Percentiles rank a stretch among this genome's conserved stretches.
These are phyloP conservation scores for Prunus salicina DNA, from an alignment of 306 rosid genomes.

Conservation along the genomic window DNA sequence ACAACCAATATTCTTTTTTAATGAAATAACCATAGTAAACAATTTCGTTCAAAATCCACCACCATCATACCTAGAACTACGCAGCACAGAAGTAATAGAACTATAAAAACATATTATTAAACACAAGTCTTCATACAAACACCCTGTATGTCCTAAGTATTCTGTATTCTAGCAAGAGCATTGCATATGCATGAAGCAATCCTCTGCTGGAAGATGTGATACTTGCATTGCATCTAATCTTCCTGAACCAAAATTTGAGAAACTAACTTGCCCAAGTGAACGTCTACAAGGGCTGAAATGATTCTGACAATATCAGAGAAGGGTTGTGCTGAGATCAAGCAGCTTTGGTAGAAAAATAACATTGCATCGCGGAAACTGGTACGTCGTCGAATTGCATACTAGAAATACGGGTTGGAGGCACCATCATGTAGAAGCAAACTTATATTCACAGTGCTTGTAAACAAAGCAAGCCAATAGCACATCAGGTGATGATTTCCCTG, in stretches of 20 bases:
- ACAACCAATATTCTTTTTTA: background rate
- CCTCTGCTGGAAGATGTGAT: constrained; percentile 8
- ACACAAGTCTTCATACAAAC: constrained; percentile 16
- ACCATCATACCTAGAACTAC: background rate
- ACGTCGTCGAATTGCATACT: constrained; percentile 33
- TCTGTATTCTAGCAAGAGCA: constrained; percentile 12
- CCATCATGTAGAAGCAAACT: constrained; percentile 28
- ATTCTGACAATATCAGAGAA: constrained; percentile 14
- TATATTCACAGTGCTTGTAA: constrained; percentile 29
- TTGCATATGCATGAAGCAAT: constrained; percentile 20
- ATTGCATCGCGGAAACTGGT: constrained; percentile 20
- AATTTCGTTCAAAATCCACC: background rate
- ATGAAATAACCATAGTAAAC: background rate
- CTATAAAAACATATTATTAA: background rate
- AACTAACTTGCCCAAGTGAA: constrained; percentile 16
- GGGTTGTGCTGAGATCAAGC: background rate
- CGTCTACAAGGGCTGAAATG: constrained; percentile 25
- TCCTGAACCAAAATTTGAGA: constrained; percentile 8
- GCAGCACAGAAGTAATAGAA: constrained; percentile 8
- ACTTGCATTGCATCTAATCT: constrained; percentile 4
- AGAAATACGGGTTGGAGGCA: constrained; percentile 4
- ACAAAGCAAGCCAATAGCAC: constrained; percentile 17
- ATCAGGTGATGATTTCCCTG: constrained; percentile 76
- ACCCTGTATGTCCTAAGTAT: constrained; percentile 5
- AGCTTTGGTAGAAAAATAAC: background rate